Base-by-base conservation (phyloP, 768 basidiomycete genomes). In the Imleria badia region DNA sequence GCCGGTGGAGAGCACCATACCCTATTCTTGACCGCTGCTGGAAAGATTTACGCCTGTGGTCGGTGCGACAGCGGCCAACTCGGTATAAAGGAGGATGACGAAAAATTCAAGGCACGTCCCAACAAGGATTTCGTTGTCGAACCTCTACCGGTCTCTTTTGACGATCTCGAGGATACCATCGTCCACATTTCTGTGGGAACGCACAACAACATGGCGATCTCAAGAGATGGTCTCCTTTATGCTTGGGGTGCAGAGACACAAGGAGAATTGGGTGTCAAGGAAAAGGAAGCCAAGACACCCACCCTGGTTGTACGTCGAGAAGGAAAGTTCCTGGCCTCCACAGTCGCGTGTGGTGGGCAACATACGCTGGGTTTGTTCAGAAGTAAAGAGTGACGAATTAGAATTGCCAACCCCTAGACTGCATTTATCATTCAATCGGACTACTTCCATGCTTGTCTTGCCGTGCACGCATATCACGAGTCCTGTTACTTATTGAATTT, bases 1-100 rank as follows among this genome's bases (percentile, higher is more conserved):
- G 78, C 65, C 20, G 92, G 88, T 17, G 94, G 96, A 42, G 86
- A 89, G 53, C 90, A 97, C 61, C 94, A 99, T 67, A 85, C 94
- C 0, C 69, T 98, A 44, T 98, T 99, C 79, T 76, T 94, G 60
- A 89, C 94, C 12, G 79, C 81, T 36, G 78, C 82, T 31, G 96
- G 96, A 44, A 83, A 85, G 56, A 90, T 98, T 1, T 96, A 83
- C 68, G 91, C 86, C 2, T 89, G 87, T 63, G 96, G 96, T 3
- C 85, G 94, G 35, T 84, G 83, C 42, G 91, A 94, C 60, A 84
- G 84, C 35, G 83, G 87, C 34, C 93, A 97, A 63, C 81, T 96
- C 30, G 96, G 96, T 12, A 76, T 90, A 34, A 42, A 39, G 12
- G 82, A 87, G 52, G 85, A 89, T 57, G 83, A 96, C 60, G 78